Conservation (phyloP, 78 protist genomes). For the Protostelium mycophagum region DNA sequence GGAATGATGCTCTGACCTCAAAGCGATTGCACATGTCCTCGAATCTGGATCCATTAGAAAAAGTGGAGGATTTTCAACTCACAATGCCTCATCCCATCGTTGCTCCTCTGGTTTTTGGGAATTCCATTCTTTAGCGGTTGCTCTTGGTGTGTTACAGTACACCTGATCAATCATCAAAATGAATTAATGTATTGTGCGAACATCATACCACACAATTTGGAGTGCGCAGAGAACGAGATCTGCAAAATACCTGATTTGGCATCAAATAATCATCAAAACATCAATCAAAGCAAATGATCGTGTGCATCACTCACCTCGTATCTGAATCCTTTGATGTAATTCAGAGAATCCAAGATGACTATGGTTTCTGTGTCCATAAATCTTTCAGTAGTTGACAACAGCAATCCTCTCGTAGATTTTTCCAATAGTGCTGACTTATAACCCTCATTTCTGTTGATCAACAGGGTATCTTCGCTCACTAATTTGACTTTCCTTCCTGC, state of each 20-base stretch:
- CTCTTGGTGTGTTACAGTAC: not conserved
- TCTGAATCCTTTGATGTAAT: constrained; percentile 70
- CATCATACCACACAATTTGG: not conserved
- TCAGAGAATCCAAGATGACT: constrained; percentile 47
- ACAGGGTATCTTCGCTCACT: constrained; percentile 15
- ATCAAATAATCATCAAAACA: not conserved
- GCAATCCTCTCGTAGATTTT: constrained; percentile 13
- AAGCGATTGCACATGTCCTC: not conserved
- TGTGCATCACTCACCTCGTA: constrained; percentile 22
- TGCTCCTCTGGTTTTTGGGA: not conserved
- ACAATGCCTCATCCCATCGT: not conserved
- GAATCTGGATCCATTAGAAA: not conserved
- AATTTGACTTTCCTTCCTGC: not conserved
- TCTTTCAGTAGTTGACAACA: constrained; percentile 20
- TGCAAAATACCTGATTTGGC: not conserved
- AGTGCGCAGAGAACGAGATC: not conserved
- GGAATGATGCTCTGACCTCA: not conserved
- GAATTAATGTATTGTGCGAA: not conserved
- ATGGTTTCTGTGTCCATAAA: not conserved
- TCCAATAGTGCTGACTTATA: not conserved
- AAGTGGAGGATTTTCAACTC: not conserved
- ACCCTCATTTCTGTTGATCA: not conserved
- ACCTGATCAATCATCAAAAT: not conserved
- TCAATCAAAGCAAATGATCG: too few species aligned
- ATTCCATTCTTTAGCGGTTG: not conserved